Evolutionary conservation across 1,139 yeast species (phyloP).

Genomic region (Meyerozyma athensensis): DNA sequence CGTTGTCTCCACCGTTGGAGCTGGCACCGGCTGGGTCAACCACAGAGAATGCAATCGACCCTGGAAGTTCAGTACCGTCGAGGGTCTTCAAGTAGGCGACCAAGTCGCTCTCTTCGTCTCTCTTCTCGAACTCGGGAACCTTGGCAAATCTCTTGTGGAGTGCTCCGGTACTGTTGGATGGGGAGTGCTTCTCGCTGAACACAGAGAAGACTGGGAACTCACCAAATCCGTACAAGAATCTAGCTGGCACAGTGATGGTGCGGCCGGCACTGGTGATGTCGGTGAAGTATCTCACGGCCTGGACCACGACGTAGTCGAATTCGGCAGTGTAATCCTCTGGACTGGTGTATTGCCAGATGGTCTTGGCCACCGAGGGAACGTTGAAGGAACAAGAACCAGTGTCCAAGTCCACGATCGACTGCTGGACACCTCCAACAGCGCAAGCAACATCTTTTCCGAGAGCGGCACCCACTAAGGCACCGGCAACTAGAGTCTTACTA

Average conservation of each 20-base stretch:
- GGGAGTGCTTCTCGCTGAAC: slow-evolving; percentile 8
- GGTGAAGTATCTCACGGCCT: slow-evolving; percentile 10
- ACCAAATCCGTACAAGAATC: slow-evolving; percentile 7
- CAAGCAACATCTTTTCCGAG: slow-evolving; percentile 11
- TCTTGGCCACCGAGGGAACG: slow-evolving; percentile 10
- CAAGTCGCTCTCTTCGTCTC: slow-evolving; percentile 12
- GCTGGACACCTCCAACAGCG: slow-evolving; percentile 12
- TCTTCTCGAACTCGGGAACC: slow-evolving; percentile 8
- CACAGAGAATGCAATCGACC: not conserved
- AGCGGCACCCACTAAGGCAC: not conserved
- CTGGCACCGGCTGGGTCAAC: not conserved
- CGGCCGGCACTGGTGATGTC: slow-evolving; percentile 13
- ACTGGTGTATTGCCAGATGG: slow-evolving; percentile 10
- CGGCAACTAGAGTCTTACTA: not conserved
- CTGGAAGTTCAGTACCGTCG: slow-evolving; percentile 7
- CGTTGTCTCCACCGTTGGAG: slow-evolving; percentile 5
- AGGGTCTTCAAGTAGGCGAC: slow-evolving; percentile 8
- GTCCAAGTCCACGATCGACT: slow-evolving; percentile 12
- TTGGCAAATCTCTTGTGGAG: slow-evolving; percentile 37
- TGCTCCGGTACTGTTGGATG: slow-evolving; percentile 22
- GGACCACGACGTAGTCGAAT: slow-evolving; percentile 11
- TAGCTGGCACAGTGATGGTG: slow-evolving; percentile 10
- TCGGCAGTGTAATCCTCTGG: slow-evolving; percentile 12
- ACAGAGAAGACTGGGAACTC: slow-evolving; percentile 8
- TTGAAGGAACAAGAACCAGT: slow-evolving; percentile 12